Evolutionary conservation across 345 rosid species (phyloP).

Genomic region (Schrenkiella parvula): DNA sequence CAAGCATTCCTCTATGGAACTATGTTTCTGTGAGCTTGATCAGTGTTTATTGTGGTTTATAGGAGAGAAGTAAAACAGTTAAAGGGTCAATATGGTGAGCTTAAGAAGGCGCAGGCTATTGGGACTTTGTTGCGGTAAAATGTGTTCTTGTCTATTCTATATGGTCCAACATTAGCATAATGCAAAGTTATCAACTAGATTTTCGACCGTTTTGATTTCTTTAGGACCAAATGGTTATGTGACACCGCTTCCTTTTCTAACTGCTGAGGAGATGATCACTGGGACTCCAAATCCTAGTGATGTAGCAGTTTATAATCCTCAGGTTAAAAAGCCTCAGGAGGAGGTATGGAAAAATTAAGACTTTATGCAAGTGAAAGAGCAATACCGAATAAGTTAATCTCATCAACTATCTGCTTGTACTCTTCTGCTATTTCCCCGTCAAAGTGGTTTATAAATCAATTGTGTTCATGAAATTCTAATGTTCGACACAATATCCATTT

Average conservation of each 20-base stretch:
- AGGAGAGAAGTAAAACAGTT: constrained; percentile 25
- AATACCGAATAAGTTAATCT: background rate
- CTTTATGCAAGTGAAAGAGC: background rate
- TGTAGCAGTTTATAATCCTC: background rate
- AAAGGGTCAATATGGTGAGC: constrained; percentile 70
- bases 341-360: constrained; percentile 4
- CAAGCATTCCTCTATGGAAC: background rate
- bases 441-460: background rate
- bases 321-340: background rate
- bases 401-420: background rate
- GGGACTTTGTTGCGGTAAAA: constrained; percentile 88
- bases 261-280: constrained; percentile 34
- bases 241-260: constrained; percentile 36
- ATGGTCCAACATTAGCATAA: background rate
- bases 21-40: constrained; percentile 22
- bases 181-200: constrained; percentile 10
- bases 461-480: background rate
- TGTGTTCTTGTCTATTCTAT: constrained; percentile 14
- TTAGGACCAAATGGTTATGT: constrained; percentile 36
- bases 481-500: background rate
- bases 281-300: constrained; percentile 34
- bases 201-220: background rate
- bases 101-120: constrained; percentile 78
- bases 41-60: constrained; percentile 23
- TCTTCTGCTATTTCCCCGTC: background rate